Evolutionary conservation across 2,329 filamentous ascomycete species (phyloP), one percentile per base, ranked within the genome.

Genomic region (Cladosporium sp.): DNA sequence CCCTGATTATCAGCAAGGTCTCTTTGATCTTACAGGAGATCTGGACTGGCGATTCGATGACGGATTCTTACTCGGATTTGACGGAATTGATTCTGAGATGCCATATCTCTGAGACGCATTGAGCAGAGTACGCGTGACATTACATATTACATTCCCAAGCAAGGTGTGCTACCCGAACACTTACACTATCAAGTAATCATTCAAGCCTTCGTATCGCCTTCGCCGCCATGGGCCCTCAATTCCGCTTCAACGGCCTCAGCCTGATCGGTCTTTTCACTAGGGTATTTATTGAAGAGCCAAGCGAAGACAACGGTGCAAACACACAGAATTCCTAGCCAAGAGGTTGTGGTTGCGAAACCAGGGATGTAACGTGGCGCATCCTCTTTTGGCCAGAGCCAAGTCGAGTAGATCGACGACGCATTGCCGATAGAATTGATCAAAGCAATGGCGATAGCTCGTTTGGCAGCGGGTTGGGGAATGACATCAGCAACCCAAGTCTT

Each of bases 401-500:
- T 51, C 1, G 50, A 37, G 15, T 51, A 51, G 20, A 51, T 51
- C 14, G 50, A 51, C 2, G 50, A 51, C 1, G 50, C 50, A 55
- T 67, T 64, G 9, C 61, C 59, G 30, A 61, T 64, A 5, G 66
- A 66, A 52, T 70, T 70, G 45, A 69, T 63, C 37, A 68, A 34
- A 7, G 64, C 69, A n/a, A 70, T 62, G 12, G 67, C 65, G 0
- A 65, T 67, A n/a, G 67, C 66, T 55, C 67, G 62, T 47, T 67
- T 69, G 14, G 66, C 67, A 15, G 64, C 67, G 5, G 67, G 67
- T 6, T 63, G 59, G 1, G 61, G 55, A 40, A 67, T 62, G 7
- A 61, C 60, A 9, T 64, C 64, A 49, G 76, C 78, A 65, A 84
- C 83, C 81, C 82, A 84, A 0, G 80, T 82, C 70, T 82, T 82